Conservation (phyloP, 2,329 filamentous ascomycete species). For the Stachybotrys chartarum region DNA sequence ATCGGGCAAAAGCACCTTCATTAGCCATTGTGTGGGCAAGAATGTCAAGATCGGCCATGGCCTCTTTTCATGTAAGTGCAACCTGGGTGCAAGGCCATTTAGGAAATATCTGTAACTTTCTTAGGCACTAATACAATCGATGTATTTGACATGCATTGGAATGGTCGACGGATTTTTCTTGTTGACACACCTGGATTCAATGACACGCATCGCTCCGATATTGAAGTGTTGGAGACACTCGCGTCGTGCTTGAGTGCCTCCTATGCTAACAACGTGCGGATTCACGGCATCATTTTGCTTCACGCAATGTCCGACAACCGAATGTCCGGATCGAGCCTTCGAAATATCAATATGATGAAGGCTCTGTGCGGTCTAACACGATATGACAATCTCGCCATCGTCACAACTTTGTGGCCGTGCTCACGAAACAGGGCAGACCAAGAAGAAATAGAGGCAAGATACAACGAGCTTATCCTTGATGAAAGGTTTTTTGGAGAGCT, state of each 20-base stretch:
- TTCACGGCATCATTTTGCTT: neutral
- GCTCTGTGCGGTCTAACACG: neutral
- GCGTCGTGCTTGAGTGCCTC: neutral
- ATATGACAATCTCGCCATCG: neutral
- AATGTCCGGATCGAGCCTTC: neutral
- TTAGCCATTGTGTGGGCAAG: neutral
- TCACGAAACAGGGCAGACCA: neutral
- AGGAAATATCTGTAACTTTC: neutral
- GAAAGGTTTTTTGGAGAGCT: neutral
- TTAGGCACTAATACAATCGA: neutral
- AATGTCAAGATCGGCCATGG: neutral
- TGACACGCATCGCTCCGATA: conserved; percentile 1
- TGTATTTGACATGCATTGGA: neutral
- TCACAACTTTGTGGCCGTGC: neutral
- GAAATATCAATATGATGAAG: neutral
- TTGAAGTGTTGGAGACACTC: conserved; percentile 1
- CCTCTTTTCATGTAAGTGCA: neutral
- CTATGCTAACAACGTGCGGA: neutral
- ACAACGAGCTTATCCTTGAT: neutral
- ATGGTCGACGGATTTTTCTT: neutral
- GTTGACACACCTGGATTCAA: conserved; percentile 1
- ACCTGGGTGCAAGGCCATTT: neutral
- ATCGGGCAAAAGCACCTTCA: neutral
- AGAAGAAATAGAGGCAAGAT: neutral
- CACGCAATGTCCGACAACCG: conserved; percentile 1